Percentiles rank a stretch among this genome's conserved stretches.
phyloP scores from a whole-genome alignment of 768 basidiomycete genomes.

The Psilocybe cyanescens region DNA sequence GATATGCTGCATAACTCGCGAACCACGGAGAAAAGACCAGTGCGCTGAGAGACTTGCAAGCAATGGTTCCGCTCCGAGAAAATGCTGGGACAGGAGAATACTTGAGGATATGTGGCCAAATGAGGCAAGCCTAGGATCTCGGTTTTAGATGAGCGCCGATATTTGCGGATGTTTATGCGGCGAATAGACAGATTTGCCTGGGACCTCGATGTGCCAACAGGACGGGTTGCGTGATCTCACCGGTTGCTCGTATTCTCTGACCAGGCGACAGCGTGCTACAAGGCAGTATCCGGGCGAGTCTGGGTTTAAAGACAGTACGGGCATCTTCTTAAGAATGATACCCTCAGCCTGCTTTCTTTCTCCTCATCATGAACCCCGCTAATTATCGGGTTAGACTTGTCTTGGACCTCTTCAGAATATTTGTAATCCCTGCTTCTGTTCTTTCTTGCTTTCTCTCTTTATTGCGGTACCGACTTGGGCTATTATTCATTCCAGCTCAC shows the following conservation, averaged over 20 bases:
- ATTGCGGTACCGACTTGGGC: slow-evolving; percentile 35
- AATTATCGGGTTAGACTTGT: slow-evolving; percentile 55
- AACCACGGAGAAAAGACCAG: neutral
- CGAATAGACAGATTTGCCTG: slow-evolving; percentile 6
- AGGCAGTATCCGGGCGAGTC: slow-evolving; percentile 14
- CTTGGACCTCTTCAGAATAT: slow-evolving; percentile 44
- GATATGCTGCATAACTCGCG: neutral
- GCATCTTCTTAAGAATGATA: slow-evolving; percentile 6
- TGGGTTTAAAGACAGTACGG: slow-evolving; percentile 15
- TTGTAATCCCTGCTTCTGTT: slow-evolving; percentile 44
- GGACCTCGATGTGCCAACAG: slow-evolving; percentile 8
- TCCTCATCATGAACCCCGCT: slow-evolving; percentile 39
- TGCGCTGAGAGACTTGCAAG: neutral
- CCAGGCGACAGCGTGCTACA: slow-evolving; percentile 20
- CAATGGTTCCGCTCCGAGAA: neutral
- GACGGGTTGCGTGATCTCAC: slow-evolving; percentile 13
- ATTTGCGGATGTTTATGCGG: slow-evolving; percentile 11
- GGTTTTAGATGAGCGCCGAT: slow-evolving; percentile 11
- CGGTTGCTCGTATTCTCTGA: slow-evolving; percentile 16
- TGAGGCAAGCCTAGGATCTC: slow-evolving; percentile 15
- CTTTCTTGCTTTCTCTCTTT: slow-evolving; percentile 35
- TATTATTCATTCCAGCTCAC: slow-evolving; percentile 40
- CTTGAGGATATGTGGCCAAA: slow-evolving; percentile 4
- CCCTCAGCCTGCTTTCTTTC: slow-evolving; percentile 2
- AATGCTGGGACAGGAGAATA: neutral